A percentile compares a stretch with the other conserved stretches of the same genome.
phyloP scores from a whole-genome alignment of 2,329 filamentous ascomycete genomes.

The Corniculantispora saksenae region DNA sequence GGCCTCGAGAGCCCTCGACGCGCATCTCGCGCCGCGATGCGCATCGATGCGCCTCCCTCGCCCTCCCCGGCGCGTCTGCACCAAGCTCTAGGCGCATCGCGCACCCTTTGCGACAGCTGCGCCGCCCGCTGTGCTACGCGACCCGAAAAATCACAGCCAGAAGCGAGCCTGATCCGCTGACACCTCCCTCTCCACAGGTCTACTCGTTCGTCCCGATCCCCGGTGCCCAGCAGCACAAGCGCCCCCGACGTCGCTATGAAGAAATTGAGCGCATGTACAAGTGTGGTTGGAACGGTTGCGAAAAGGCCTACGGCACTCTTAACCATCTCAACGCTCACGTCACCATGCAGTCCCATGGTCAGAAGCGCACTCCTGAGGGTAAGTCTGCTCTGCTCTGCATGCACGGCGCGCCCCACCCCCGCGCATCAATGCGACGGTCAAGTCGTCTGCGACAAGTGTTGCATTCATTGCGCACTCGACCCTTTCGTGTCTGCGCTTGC shows the following conservation, averaged over 20 bases:
- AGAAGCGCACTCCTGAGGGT: conserved; percentile 97
- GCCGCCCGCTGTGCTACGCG: neutral
- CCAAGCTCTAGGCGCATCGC: conserved; percentile 20
- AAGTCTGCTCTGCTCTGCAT: conserved; percentile 49
- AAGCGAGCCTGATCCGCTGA: too few species aligned
- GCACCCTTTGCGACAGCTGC: neutral
- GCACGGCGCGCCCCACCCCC: neutral
- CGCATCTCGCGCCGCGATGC: neutral
- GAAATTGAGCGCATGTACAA: conserved; percentile 99
- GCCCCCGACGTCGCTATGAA: conserved; percentile 89
- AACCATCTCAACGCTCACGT: conserved; percentile 98
- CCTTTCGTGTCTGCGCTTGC: neutral
- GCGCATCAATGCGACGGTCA: neutral
- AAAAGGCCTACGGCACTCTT: conserved; percentile 96
- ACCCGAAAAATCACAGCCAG: neutral
- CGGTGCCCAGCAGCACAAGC: conserved; percentile 94
- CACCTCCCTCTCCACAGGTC: too few species aligned
- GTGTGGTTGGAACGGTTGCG: conserved; percentile 96
- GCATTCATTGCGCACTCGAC: neutral
- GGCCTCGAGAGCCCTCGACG: neutral
- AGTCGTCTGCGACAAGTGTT: conserved; percentile 9
- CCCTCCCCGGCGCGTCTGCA: too few species aligned
- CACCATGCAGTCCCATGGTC: conserved; percentile 96
- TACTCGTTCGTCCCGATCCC: conserved; percentile 98
- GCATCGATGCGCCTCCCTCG: conserved; percentile 11